Percentiles rank a stretch among this genome's conserved stretches.
These are phyloP conservation scores for Coniochaeta ligniaria DNA, from an alignment of 2,329 filamentous ascomycete genomes.

Conservation along the genomic window DNA sequence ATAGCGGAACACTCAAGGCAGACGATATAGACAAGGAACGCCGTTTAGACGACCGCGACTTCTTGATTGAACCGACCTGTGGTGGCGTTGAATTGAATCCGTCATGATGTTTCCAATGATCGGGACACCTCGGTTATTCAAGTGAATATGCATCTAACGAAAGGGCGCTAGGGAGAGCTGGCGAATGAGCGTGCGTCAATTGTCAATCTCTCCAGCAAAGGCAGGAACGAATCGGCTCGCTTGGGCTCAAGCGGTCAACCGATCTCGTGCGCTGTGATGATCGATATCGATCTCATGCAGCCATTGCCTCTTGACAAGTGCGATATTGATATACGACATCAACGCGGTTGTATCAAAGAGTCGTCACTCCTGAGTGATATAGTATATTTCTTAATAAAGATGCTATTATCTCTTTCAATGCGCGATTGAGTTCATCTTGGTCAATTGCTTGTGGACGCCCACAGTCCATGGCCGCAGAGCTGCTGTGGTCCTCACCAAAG, in stretches of 20 bases:
- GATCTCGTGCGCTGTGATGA: background rate
- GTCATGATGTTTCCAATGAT: constrained; percentile 1
- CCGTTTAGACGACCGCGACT: constrained; percentile 2
- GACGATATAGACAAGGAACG: background rate
- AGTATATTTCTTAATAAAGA: too few relatives aligned
- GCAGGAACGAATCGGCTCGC: background rate
- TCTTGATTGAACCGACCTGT: background rate
- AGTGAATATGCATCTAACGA: constrained; percentile 1
- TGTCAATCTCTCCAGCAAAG: background rate
- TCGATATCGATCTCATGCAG: too few relatives aligned
- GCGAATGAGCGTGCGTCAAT: background rate
- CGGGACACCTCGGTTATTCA: constrained; percentile 3
- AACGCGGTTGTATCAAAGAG: too few relatives aligned
- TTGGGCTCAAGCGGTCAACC: background rate
- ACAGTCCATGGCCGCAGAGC: too few relatives aligned
- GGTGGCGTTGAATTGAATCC: constrained; percentile 1
- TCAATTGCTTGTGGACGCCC: too few relatives aligned
- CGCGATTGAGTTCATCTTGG: too few relatives aligned
- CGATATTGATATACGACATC: too few relatives aligned
- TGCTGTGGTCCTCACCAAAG: too few relatives aligned
- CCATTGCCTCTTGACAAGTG: too few relatives aligned
- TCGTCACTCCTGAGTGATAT: too few relatives aligned
- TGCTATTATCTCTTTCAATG: too few relatives aligned
- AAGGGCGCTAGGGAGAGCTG: background rate
- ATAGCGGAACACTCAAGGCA: background rate